A percentile compares a stretch with the other conserved stretches of the same genome.
These are phyloP conservation scores for Vinca minor DNA, from an alignment of 257 asterid species.

Conservation along the genomic window DNA sequence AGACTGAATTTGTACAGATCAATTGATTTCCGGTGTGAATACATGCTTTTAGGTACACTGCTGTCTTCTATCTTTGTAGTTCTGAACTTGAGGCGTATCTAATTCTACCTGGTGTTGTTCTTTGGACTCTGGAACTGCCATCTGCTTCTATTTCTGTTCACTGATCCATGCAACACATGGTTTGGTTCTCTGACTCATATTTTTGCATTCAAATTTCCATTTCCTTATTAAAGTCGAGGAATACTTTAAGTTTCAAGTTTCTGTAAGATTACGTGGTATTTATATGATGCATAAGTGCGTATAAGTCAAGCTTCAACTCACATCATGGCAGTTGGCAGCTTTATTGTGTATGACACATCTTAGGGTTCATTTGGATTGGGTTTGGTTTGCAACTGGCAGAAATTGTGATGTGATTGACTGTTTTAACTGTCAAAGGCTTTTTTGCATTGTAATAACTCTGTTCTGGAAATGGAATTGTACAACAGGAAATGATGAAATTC, in stretches of 20 bases:
- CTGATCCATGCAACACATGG: not conserved
- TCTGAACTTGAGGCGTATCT: not conserved
- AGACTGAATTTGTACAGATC: slow-evolving; percentile 82
- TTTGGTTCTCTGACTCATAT: not conserved
- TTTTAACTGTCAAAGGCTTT: not conserved
- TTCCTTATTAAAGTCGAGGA: too few species aligned
- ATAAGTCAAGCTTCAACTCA: not conserved
- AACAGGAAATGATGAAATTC: slow-evolving; percentile 56
- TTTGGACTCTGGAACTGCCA: not conserved
- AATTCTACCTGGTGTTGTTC: not conserved
- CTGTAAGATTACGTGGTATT: not conserved
- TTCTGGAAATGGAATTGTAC: slow-evolving; percentile 5
- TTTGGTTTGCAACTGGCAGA: not conserved
- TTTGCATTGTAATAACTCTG: not conserved
- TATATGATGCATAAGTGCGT: not conserved
- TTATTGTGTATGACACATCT: too few species aligned
- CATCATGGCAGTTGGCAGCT: not conserved
- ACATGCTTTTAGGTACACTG: slow-evolving; percentile 74
- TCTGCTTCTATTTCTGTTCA: not conserved
- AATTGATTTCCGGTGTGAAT: slow-evolving; percentile 89
- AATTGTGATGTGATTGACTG: not conserved
- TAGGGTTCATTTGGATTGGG: too few species aligned
- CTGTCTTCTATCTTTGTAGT: not conserved
- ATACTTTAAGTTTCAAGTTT: not conserved
- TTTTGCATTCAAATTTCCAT: not conserved